These are phyloP conservation scores for Aethionema arabicum DNA, from an alignment of 345 rosid species.

Conservation along the genomic window DNA sequence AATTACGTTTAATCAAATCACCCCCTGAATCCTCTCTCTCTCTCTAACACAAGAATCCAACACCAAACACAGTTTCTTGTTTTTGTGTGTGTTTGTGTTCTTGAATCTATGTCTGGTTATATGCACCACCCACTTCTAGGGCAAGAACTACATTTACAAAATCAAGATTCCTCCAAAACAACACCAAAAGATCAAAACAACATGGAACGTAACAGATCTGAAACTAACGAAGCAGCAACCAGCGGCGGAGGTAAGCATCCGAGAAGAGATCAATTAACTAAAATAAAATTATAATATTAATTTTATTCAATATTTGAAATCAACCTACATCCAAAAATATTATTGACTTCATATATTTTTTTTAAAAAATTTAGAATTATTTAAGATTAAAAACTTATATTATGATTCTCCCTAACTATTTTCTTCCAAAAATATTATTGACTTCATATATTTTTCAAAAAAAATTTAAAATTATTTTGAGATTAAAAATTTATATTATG, in stretches of 20 bases:
- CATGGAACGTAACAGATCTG: slow-evolving; percentile 43
- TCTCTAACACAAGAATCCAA: slow-evolving; percentile 14
- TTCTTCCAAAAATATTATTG: too few species aligned
- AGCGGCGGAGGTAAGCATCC: slow-evolving; percentile 21
- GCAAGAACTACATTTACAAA: slow-evolving; percentile 45
- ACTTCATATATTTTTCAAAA: too few species aligned
- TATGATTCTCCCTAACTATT: too few species aligned
- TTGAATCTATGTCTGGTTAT: slow-evolving; percentile 44
- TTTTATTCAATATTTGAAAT: too few species aligned
- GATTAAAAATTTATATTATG: too few species aligned
- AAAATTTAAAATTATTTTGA: too few species aligned
- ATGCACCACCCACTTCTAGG: slow-evolving; percentile 55
- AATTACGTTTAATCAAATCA: slow-evolving; percentile 23
- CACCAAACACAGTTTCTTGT: slow-evolving; percentile 16
- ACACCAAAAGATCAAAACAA: slow-evolving; percentile 28
- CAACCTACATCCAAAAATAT: too few species aligned
- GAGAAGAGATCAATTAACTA: too few species aligned
- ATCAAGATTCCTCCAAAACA: slow-evolving; percentile 38
- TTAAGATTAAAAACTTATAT: too few species aligned
- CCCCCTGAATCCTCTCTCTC: slow-evolving; percentile 30
- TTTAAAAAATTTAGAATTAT: too few species aligned
- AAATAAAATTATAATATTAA: too few species aligned
- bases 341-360: too few species aligned
- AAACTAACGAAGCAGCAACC: slow-evolving; percentile 41
- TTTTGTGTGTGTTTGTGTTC: background rate